Percentiles rank a stretch among this genome's conserved stretches.
Evolutionary conservation across 2,329 filamentous ascomycete genomes (phyloP).

Genomic region (Magnaporthiopsis rhizophila): DNA sequence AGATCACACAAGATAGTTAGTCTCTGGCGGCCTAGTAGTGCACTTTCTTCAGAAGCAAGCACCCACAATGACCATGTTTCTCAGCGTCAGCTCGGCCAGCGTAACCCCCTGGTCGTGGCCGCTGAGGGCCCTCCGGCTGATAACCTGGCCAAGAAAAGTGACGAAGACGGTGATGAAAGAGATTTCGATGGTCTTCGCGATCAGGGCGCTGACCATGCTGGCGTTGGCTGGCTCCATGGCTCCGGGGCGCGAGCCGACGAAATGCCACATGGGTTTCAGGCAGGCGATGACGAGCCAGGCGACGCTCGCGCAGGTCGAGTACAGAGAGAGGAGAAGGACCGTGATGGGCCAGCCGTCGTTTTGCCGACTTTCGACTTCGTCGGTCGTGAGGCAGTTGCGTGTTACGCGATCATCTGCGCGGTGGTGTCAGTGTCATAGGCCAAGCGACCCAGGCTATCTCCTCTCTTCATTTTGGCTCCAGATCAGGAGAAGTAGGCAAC

Average conservation of each 20-base stretch:
- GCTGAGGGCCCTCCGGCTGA: constrained; percentile 61
- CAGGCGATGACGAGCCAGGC: constrained; percentile 5
- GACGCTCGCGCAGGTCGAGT: constrained; percentile 5
- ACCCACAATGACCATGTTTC: constrained; percentile 57
- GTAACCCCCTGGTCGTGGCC: constrained; percentile 56
- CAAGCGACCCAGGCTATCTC: no score
- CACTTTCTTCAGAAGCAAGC: background rate
- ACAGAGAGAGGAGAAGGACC: constrained; percentile 5
- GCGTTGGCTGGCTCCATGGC: constrained; percentile 3
- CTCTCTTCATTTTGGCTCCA: no score
- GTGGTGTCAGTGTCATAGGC: no score
- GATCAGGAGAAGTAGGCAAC: no score
- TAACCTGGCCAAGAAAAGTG: constrained; percentile 40
- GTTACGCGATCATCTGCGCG: background rate
- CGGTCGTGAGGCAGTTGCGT: background rate
- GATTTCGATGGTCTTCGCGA: constrained; percentile 8
- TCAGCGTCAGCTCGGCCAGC: constrained; percentile 70
- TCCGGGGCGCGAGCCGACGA: background rate
- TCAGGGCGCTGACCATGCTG: constrained; percentile 3
- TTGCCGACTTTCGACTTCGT: background rate
- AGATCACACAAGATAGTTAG: background rate
- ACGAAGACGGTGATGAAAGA: constrained; percentile 9
- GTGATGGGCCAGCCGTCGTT: constrained; percentile 1
- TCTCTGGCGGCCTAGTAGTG: background rate
- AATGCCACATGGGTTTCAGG: constrained; percentile 1